Base-by-base conservation (phyloP, 2,329 filamentous ascomycete species). In the Phaeomoniella chlamydospora region DNA sequence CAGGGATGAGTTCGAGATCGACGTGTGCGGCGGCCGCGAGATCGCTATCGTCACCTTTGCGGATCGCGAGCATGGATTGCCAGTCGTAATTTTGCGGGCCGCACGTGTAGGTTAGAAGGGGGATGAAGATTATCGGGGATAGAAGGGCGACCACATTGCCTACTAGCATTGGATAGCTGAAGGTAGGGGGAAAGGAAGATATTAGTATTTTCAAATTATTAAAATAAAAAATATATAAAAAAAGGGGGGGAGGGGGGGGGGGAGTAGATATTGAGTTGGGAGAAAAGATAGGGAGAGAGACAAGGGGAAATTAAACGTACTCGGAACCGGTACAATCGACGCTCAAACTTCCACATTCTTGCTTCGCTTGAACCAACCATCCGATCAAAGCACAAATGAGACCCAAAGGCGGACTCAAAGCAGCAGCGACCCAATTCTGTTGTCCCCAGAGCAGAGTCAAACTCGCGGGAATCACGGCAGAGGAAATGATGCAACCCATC, bases 401-500 rank as follows among this genome's bases (percentile, higher is more conserved):
- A 4, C 81, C 82, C 1, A 86, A 62, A 1, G 79, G 67, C 0
- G 82, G 81, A 0, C 76, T 75, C 13, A 79, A 62, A 1, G 74
- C 73, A 0, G 81, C 82, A 1, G 82, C 80, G 53, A 73, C 74
- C 64, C 74, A 77, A 49, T 83, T 85, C 54, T 92, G 85, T 2
- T 78, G 74, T 34, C 71, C 72, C 84, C 85, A 94, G 40, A 86
- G 66, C 0, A 94, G 68, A 0, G 84, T 82, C 42, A 93, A 62
- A 0, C 83, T 79, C 0, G 84, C 82, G 0, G 87, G 86, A 10
- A 94, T 68, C 3, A 93, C 85, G 3, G 84, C 86, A 0, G 81
- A 74, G 0, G 79, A 85, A 51, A 94, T 90, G 49, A 94, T 83
- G 35, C 86, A 81, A 5, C 86, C 87, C 86, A 94, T 94, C 51